These are phyloP conservation scores for Gloeostereum incarnatum DNA, from an alignment of 768 basidiomycete species.

Conservation along the genomic window DNA sequence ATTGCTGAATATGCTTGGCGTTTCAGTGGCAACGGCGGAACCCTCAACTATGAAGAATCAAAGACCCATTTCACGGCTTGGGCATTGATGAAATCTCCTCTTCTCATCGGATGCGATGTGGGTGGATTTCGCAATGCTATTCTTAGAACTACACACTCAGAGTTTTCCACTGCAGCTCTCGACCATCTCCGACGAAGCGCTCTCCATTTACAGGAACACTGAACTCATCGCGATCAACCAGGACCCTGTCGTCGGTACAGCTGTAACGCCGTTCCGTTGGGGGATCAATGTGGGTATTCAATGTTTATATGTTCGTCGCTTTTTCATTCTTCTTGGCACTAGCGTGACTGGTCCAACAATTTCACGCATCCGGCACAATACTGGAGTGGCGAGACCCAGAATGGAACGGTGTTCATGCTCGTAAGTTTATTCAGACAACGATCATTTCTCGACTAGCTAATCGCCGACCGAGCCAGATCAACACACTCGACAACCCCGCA, in stretches of 20 bases:
- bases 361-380: slow-evolving; percentile 54
- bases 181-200: slow-evolving; percentile 32
- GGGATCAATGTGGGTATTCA: slow-evolving; percentile 45
- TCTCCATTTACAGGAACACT: slow-evolving; percentile 48
- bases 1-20: slow-evolving; percentile 1
- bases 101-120: slow-evolving; percentile 40
- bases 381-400: slow-evolving; percentile 59
- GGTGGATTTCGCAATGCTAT: not conserved
- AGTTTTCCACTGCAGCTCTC: slow-evolving; percentile 36
- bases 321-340: not conserved
- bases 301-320: slow-evolving; percentile 4
- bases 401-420: slow-evolving; percentile 61
- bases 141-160: not conserved
- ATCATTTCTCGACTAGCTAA: not conserved
- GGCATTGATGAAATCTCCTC: slow-evolving; percentile 63
- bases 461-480: slow-evolving; percentile 32
- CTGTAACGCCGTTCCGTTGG: slow-evolving; percentile 61
- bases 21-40: slow-evolving; percentile 52
- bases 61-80: slow-evolving; percentile 69
- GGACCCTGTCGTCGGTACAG: slow-evolving; percentile 51
- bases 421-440: slow-evolving; percentile 22
- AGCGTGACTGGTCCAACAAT: slow-evolving; percentile 34
- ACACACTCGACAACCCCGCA: slow-evolving; percentile 45
- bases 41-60: slow-evolving; percentile 50
- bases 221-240: slow-evolving; percentile 68